Evolutionary conservation across 2,329 filamentous ascomycete genomes (phyloP).

Genomic region (Aspergillus alliaceus): DNA sequence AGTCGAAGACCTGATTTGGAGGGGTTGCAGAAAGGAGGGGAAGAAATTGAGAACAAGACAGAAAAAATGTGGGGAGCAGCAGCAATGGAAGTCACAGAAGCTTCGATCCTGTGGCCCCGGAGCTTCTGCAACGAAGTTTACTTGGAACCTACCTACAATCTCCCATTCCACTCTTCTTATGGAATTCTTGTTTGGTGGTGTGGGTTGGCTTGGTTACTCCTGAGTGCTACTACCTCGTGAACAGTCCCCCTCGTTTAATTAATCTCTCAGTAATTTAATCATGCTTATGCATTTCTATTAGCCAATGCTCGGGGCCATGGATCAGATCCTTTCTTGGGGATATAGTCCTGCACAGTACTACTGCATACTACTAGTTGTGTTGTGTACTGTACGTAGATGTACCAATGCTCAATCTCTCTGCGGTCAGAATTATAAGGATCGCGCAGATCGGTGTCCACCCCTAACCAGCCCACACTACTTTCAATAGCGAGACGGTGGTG

Average conservation of each 20-base stretch:
- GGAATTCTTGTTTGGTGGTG: neutral
- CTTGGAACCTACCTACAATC: neutral
- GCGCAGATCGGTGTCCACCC: conserved; percentile 13
- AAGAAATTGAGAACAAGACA: conserved; percentile 1
- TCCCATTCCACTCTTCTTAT: neutral
- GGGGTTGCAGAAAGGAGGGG: conserved; percentile 11
- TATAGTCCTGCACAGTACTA: neutral
- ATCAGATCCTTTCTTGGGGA: neutral
- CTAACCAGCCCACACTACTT: conserved; percentile 14
- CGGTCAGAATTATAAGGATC: neutral
- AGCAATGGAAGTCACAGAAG: conserved; percentile 11
- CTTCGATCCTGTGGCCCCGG: conserved; percentile 3
- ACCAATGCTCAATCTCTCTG: neutral
- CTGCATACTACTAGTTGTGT: neutral
- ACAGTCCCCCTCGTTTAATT: neutral
- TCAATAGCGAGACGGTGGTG: conserved; percentile 18
- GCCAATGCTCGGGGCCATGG: neutral
- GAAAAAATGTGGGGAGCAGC: conserved; percentile 7
- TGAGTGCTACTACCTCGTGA: neutral
- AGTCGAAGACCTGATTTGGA: conserved; percentile 11
- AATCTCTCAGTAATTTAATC: neutral
- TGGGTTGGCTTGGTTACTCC: neutral
- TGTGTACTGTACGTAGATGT: too few relatives aligned
- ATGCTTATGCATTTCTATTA: conserved; percentile 1
- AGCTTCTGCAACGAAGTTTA: conserved; percentile 6